Percentiles rank a stretch among this genome's conserved stretches.
These are phyloP conservation scores for Mycena pura DNA, from an alignment of 768 basidiomycete species.

Conservation along the genomic window DNA sequence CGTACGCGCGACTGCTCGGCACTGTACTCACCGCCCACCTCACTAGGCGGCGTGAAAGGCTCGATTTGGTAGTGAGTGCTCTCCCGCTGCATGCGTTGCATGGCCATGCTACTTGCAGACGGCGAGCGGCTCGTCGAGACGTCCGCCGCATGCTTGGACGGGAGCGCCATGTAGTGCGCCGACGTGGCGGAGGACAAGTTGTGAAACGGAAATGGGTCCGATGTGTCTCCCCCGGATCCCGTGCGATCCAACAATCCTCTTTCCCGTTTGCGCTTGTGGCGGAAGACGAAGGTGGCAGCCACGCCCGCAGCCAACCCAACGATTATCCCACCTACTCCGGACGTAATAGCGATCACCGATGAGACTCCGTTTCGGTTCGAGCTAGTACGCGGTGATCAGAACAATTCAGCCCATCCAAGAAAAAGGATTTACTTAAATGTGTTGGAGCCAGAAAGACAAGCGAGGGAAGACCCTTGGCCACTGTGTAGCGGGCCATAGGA, in stretches of 20 bases:
- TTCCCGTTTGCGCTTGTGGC: constrained; percentile 33
- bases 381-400: background rate
- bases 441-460: constrained; percentile 17
- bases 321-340: constrained; percentile 47
- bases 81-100: constrained; percentile 14
- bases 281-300: constrained; percentile 38
- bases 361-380: constrained; percentile 10
- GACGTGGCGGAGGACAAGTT: constrained; percentile 27
- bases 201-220: background rate
- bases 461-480: constrained; percentile 38
- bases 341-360: constrained; percentile 38
- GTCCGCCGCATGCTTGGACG: constrained; percentile 4
- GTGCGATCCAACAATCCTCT: constrained; percentile 36
- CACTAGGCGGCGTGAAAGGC: constrained; percentile 48
- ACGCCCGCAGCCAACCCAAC: constrained; percentile 45
- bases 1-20: constrained; percentile 4
- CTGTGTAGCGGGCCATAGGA: constrained; percentile 64
- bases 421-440: background rate
- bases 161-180: constrained; percentile 33
- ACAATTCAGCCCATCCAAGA: background rate
- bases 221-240: constrained; percentile 22
- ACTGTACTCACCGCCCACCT: constrained; percentile 28
- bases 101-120: background rate
- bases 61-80: constrained; percentile 47
- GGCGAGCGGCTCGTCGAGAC: background rate